Conservation (phyloP, 805 yeast species). For the Metschnikowia noctiluminum region DNA sequence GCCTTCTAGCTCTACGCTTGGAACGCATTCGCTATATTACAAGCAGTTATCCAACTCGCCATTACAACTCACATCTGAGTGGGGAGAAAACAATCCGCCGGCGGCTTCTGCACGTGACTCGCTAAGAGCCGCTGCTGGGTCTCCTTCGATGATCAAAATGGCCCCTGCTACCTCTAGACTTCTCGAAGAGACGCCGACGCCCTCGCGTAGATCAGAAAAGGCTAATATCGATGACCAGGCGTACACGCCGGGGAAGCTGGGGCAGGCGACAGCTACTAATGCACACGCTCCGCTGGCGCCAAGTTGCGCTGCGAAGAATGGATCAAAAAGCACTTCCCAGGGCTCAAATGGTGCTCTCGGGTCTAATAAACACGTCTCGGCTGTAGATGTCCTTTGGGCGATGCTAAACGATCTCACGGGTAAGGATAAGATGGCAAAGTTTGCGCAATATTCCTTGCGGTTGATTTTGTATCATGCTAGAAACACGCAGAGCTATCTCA, state of each 20-base stretch:
- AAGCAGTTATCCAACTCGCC: conserved; percentile 10
- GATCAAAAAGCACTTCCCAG: neutral
- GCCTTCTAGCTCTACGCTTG: neutral
- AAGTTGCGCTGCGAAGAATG: neutral
- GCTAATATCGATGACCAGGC: neutral
- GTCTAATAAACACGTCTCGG: conserved; percentile 11
- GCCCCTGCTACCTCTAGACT: neutral
- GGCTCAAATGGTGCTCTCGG: neutral
- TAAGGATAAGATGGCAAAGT: conserved; percentile 68
- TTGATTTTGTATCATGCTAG: conserved; percentile 47
- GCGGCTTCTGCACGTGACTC: neutral
- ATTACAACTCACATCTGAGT: conserved; percentile 13
- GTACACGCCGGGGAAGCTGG: conserved; percentile 2
- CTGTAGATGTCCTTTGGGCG: conserved; percentile 48
- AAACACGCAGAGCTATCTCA: conserved; percentile 32
- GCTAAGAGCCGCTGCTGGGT: neutral
- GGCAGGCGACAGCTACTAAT: neutral
- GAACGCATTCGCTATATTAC: conserved; percentile 7
- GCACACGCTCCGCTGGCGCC: neutral
- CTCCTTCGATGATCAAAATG: conserved; percentile 7
- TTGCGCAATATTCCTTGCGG: conserved; percentile 56
- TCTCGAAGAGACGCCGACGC: conserved; percentile 9
- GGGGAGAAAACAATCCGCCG: conserved; percentile 9
- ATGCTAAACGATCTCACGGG: conserved; percentile 58
- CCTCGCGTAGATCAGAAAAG: conserved; percentile 3